phyloP scores from a whole-genome alignment of 192 early-diverging fungal species.

The Cladochytrium replicatum region DNA sequence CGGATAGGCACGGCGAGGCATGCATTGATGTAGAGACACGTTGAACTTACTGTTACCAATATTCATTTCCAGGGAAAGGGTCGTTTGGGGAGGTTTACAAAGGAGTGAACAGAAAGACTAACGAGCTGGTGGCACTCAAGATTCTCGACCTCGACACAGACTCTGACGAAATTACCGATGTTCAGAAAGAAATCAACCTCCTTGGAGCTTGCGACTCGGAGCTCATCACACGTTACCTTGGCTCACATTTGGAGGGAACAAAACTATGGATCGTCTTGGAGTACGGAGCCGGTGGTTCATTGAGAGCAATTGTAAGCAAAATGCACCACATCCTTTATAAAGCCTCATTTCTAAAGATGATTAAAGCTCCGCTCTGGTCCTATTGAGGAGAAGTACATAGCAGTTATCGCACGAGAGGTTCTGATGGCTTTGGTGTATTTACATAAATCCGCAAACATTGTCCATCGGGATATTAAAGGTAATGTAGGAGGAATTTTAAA shows the following conservation, averaged over 20 bases:
- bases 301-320: constrained; percentile 55
- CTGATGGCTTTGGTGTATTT: constrained; percentile 82
- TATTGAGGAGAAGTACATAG: constrained; percentile 83
- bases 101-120: constrained; percentile 58
- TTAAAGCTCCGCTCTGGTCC: no score
- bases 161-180: constrained; percentile 91
- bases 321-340: neutral
- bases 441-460: constrained; percentile 81
- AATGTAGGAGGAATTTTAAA: constrained; percentile 2
- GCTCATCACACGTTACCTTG: constrained; percentile 91
- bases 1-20: no score
- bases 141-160: constrained; percentile 94
- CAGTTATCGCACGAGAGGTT: constrained; percentile 81
- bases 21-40: no score
- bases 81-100: constrained; percentile 49
- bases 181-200: constrained; percentile 86
- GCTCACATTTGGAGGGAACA: constrained; percentile 76
- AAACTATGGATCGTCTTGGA: constrained; percentile 99
- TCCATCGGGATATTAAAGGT: constrained; percentile 98
- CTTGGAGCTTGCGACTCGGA: constrained; percentile 80
- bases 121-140: constrained; percentile 88
- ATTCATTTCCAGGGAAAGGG: constrained; percentile 35
- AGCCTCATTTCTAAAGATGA: constrained; percentile 48
- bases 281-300: constrained; percentile 88
- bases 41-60: no score